A percentile compares a stretch with the other conserved stretches of the same genome.
These are phyloP conservation scores for Tetraselmis chui DNA, from an alignment of 139 green algal genomes.

Conservation along the genomic window DNA sequence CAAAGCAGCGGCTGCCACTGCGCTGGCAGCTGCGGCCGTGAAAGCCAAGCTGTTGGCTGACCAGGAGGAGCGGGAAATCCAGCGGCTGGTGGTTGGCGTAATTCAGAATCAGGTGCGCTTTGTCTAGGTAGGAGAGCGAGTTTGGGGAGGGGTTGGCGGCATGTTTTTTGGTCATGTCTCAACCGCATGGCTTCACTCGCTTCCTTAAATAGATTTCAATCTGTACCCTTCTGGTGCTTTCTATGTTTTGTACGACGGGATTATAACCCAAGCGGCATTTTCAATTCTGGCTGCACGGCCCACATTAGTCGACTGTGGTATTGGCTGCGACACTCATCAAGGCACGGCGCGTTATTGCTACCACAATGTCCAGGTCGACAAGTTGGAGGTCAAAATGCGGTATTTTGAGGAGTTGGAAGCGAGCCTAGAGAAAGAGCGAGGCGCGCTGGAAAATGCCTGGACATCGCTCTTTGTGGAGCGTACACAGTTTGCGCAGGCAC, in stretches of 20 bases:
- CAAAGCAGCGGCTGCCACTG: constrained; percentile 46
- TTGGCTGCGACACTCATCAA: neutral
- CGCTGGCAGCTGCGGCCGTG: constrained; percentile 55
- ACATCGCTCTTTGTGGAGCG: too few species aligned
- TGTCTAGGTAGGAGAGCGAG: constrained; percentile 24
- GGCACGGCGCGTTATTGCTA: neutral
- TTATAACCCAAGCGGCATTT: constrained; percentile 12
- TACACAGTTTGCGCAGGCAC: too few species aligned
- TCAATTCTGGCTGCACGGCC: constrained; percentile 14
- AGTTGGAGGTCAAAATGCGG: constrained; percentile 48
- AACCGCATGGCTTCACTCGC: neutral
- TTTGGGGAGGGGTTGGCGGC: constrained; percentile 34
- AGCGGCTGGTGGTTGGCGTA: constrained; percentile 61
- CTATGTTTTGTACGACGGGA: constrained; percentile 21
- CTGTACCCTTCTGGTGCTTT: neutral
- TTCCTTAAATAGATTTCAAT: too few species aligned
- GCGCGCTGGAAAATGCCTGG: constrained; percentile 8
- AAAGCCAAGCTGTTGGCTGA: constrained; percentile 60
- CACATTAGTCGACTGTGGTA: constrained; percentile 3
- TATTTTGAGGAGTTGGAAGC: constrained; percentile 37
- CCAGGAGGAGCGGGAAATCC: constrained; percentile 68
- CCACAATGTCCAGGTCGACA: constrained; percentile 22
- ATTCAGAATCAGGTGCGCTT: constrained; percentile 13
- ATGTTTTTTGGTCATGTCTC: neutral
- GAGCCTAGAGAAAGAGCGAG: neutral